Evolutionary conservation across 2,329 filamentous ascomycete species (phyloP).

Genomic region (Zasmidium cellare): DNA sequence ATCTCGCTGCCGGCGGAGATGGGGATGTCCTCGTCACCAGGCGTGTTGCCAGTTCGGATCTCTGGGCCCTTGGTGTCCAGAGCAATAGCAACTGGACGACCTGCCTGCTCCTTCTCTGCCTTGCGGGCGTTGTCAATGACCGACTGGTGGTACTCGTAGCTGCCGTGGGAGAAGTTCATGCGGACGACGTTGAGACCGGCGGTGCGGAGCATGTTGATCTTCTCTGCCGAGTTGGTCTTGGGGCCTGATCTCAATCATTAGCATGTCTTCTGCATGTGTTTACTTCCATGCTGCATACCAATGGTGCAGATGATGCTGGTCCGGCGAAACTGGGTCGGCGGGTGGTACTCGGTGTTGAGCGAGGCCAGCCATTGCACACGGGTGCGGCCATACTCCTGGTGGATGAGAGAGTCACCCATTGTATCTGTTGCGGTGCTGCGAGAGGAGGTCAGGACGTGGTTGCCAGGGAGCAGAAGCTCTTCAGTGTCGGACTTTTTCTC

Average conservation of each 20-base stretch:
- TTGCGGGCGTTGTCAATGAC: conserved; percentile 94
- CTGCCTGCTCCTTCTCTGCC: conserved; percentile 74
- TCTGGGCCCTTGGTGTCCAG: conserved; percentile 84
- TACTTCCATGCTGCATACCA: conserved; percentile 51
- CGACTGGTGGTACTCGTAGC: conserved; percentile 95
- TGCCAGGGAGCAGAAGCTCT: neutral
- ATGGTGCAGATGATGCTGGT: conserved; percentile 99
- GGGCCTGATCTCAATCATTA: conserved; percentile 55
- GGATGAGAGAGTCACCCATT: conserved; percentile 77
- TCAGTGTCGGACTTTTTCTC: conserved; percentile 1
- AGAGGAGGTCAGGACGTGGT: neutral
- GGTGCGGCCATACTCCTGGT: conserved; percentile 73
- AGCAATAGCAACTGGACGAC: conserved; percentile 92
- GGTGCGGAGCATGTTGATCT: conserved; percentile 86
- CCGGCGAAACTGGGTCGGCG: conserved; percentile 86
- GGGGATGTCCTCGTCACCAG: conserved; percentile 70
- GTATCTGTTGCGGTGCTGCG: conserved; percentile 18
- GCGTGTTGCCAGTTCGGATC: conserved; percentile 79
- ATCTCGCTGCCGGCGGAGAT: conserved; percentile 80
- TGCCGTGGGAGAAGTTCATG: conserved; percentile 98
- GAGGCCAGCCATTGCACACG: conserved; percentile 69
- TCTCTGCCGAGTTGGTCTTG: conserved; percentile 97
- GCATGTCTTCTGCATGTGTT: neutral
- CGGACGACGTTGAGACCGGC: conserved; percentile 96
- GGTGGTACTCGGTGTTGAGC: conserved; percentile 87